These are phyloP conservation scores for Penicillium polonicum DNA, from an alignment of 2,329 filamentous ascomycete genomes.

Conservation along the genomic window DNA sequence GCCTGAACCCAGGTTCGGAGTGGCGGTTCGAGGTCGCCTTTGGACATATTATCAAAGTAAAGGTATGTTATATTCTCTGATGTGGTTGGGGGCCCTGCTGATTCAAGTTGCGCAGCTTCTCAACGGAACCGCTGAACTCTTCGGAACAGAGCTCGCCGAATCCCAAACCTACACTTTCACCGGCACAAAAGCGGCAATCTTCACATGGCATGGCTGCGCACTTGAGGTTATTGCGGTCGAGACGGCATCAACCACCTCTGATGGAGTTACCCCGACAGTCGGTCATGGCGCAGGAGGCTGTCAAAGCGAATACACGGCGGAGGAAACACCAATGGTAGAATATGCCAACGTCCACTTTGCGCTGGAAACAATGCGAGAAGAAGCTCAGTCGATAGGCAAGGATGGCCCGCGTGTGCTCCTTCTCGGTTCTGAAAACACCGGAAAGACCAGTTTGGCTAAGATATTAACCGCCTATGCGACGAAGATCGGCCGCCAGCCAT, in stretches of 20 bases:
- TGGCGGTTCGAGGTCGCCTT: constrained; percentile 74
- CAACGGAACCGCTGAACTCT: constrained; percentile 83
- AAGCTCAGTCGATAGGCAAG: constrained; percentile 51
- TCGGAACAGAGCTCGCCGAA: constrained; percentile 86
- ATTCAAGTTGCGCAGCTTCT: constrained; percentile 54
- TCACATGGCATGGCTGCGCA: constrained; percentile 87
- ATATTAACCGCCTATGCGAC: constrained; percentile 78
- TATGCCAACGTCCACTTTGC: constrained; percentile 87
- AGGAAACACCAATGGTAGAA: constrained; percentile 77
- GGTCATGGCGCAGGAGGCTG: constrained; percentile 58
- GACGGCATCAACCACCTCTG: constrained; percentile 41
- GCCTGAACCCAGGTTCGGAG: constrained; percentile 66
- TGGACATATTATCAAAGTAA: constrained; percentile 53
- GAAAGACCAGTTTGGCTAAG: constrained; percentile 80
- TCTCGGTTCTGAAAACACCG: constrained; percentile 72
- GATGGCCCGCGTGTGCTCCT: constrained; percentile 81
- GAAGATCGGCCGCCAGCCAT: constrained; percentile 68
- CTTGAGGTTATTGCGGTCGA: constrained; percentile 70
- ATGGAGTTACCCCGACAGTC: constrained; percentile 30
- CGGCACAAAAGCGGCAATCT: constrained; percentile 81
- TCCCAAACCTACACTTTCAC: constrained; percentile 78
- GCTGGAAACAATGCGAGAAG: constrained; percentile 69
- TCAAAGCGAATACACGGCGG: constrained; percentile 66
- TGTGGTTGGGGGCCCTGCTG: not conserved
- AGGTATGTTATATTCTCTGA: constrained; percentile 38